Evolutionary conservation across 2,329 filamentous ascomycete species (phyloP).

Genomic region (Fusarium sp.): DNA sequence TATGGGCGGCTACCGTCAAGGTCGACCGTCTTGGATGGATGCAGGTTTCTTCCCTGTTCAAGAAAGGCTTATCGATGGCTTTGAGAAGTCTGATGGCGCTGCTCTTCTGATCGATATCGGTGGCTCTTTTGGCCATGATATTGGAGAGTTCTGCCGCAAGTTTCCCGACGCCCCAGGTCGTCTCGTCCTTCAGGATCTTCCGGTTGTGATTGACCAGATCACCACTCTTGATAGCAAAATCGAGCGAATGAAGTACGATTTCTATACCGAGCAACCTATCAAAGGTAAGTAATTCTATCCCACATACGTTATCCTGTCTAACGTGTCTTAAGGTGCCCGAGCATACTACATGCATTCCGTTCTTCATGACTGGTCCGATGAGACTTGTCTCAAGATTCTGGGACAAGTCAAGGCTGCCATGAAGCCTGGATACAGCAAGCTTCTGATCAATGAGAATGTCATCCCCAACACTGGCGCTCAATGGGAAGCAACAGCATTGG

Average conservation of each 20-base stretch:
- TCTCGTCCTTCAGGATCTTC: conserved; percentile 62
- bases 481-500: conserved; percentile 53
- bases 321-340: conserved; percentile 46
- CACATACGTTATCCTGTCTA: neutral
- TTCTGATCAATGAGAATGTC: conserved; percentile 55
- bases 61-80: conserved; percentile 47
- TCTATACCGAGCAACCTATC: conserved; percentile 59
- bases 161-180: conserved; percentile 54
- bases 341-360: conserved; percentile 57
- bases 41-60: conserved; percentile 51
- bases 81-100: conserved; percentile 43
- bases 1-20: conserved; percentile 53
- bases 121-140: conserved; percentile 52
- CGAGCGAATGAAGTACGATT: conserved; percentile 57
- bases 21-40: conserved; percentile 51
- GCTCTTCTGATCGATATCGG: conserved; percentile 52
- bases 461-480: conserved; percentile 49
- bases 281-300: conserved; percentile 46
- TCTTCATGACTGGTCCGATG: conserved; percentile 57
- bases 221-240: conserved; percentile 47
- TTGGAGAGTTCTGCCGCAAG: conserved; percentile 49
- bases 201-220: conserved; percentile 53
- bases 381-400: conserved; percentile 49
- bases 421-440: conserved; percentile 53
- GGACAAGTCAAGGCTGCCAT: conserved; percentile 50